Conservation (phyloP, 2,329 filamentous ascomycete species). For the Verticillium albo-atrum region DNA sequence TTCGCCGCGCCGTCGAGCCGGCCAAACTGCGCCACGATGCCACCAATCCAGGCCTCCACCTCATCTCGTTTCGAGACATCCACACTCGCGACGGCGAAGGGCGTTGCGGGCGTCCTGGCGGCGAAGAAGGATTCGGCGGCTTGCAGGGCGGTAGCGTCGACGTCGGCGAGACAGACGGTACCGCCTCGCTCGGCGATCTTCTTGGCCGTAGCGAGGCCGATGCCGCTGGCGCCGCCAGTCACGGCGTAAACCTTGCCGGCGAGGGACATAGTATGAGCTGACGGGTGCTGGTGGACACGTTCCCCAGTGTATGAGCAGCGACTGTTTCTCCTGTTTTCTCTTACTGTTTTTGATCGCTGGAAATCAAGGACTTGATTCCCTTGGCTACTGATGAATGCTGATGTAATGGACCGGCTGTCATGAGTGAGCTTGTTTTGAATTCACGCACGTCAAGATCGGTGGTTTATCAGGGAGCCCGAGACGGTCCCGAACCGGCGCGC, state of each 20-base stretch:
- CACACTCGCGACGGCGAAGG: constrained; percentile 19
- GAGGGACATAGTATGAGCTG: constrained; percentile 9
- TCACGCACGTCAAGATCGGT: too few relatives aligned
- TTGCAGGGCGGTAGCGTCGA: constrained; percentile 23
- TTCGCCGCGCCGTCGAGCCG: constrained; percentile 50
- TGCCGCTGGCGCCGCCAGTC: constrained; percentile 28
- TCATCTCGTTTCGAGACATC: constrained; percentile 41
- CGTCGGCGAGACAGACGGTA: constrained; percentile 28
- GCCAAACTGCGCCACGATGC: constrained; percentile 39
- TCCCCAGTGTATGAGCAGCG: too few relatives aligned
- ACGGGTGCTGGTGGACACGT: too few relatives aligned
- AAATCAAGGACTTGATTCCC: too few relatives aligned
- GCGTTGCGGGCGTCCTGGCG: constrained; percentile 10
- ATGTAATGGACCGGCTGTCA: neutral
- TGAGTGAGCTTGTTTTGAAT: too few relatives aligned
- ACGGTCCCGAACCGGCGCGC: too few relatives aligned
- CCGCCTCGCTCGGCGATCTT: constrained; percentile 27
- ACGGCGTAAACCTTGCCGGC: constrained; percentile 23
- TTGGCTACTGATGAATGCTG: too few relatives aligned
- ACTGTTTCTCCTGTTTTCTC: too few relatives aligned
- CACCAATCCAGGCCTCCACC: constrained; percentile 45
- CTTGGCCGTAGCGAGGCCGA: constrained; percentile 33
- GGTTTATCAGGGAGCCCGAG: too few relatives aligned
- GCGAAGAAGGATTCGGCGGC: constrained; percentile 12
- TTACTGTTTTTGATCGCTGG: too few relatives aligned